A percentile compares a stretch with the other conserved stretches of the same genome.
These are phyloP conservation scores for Prorocentrum cordatum DNA, from an alignment of 169 alveolate genomes.

Conservation along the genomic window DNA sequence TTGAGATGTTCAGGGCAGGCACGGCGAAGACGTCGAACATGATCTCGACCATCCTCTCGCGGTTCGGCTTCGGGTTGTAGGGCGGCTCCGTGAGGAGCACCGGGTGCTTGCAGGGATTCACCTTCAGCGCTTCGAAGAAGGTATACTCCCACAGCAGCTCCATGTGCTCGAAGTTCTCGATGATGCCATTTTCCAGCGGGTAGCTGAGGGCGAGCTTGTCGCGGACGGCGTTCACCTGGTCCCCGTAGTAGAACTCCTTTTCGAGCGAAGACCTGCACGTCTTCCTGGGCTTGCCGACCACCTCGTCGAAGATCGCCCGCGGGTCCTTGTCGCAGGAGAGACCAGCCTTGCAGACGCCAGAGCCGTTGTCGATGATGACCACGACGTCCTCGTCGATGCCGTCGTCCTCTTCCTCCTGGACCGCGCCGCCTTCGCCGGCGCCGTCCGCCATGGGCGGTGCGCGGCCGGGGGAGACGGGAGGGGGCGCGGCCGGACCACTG, in stretches of 20 bases:
- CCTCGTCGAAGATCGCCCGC: constrained; percentile 5
- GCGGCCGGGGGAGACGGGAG: too few species aligned
- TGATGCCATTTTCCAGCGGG: constrained; percentile 56
- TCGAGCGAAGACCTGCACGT: not conserved
- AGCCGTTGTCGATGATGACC: constrained; percentile 43
- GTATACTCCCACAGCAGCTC: constrained; percentile 35
- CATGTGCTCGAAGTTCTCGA: constrained; percentile 39
- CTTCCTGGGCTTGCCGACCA: constrained; percentile 32
- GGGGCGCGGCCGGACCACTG: too few species aligned
- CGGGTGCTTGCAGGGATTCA: not conserved
- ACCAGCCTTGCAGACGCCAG: constrained; percentile 39
- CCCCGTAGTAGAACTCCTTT: not conserved
- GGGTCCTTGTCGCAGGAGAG: constrained; percentile 18
- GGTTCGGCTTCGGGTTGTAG: constrained; percentile 62
- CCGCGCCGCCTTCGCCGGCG: too few species aligned
- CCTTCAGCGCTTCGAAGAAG: constrained; percentile 23
- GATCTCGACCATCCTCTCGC: constrained; percentile 64
- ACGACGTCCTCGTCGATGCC: not conserved
- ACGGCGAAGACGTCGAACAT: constrained; percentile 25
- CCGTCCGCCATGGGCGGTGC: too few species aligned
- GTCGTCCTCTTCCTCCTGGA: too few species aligned
- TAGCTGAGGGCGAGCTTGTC: constrained; percentile 26
- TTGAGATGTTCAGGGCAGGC: constrained; percentile 32
- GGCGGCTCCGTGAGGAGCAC: constrained; percentile 42
- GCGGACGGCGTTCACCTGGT: not conserved